Evolutionary conservation across 1,284 basidiomycete species (phyloP), one percentile per base, ranked within the genome.

Genomic region (Gomphus bonarii): DNA sequence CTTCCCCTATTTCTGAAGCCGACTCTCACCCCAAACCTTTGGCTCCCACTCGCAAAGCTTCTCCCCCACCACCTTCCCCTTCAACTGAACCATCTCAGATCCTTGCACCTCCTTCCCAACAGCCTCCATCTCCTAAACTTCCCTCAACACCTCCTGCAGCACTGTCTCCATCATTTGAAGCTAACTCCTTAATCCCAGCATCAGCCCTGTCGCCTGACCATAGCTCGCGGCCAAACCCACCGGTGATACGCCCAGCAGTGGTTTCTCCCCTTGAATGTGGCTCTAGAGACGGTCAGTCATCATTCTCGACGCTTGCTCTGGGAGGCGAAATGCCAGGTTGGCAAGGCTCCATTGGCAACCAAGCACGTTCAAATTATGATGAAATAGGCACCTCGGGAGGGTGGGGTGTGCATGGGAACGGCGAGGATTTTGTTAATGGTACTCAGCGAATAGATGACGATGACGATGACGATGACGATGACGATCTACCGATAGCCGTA

Each of bases 401-500:
- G 52, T 60, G 51, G 55, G 30, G 36, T 49, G 22, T 35, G 46
- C 49, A 56, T 44, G 56, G 48, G 20, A 50, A 57, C 22, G 58
- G 58, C 1, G 60, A 55, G 54, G 8, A 60, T 61, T 11, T 58
- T 61, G n/a, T 53, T 60, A 43, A 53, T 40, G 50, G 48, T 61
- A 18, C 61, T 52, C 68, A 61, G 43, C 74, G 36, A 64, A 63
- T 47, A 28, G 68, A 81, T 12, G 81, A 85, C 2, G 83, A 84
- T 35, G 81, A 55, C 33, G 55, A 81, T 58, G n/a, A n/a, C n/a
- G n/a, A n/a, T n/a, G 84, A 88, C 60, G 84, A 88, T 60, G 85
- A 87, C 61, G 54, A 53, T 20, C 64, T 67, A 14, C 67, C 67
- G 25, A 68, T 68, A 54, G 63, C 62, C 55, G 68, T 63, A 56